Conservation (phyloP, 768 basidiomycete genomes). For the Pulveroboletus frians region DNA sequence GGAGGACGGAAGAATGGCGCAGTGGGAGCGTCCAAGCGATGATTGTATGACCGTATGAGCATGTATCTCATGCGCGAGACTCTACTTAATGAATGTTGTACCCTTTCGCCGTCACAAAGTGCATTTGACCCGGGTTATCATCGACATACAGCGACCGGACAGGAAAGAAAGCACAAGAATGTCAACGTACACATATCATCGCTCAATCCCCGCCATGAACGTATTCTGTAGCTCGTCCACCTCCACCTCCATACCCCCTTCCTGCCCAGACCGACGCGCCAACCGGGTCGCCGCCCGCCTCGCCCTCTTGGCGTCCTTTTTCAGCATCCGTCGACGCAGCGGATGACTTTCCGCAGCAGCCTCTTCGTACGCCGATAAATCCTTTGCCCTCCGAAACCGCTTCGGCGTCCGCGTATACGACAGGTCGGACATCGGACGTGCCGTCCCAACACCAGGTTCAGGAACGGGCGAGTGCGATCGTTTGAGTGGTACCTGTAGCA, state of each 20-base stretch:
- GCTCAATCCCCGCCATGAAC: constrained; percentile 21
- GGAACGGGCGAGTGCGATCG: constrained; percentile 15
- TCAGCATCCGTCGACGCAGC: constrained; percentile 52
- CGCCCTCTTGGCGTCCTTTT: constrained; percentile 59
- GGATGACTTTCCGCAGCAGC: constrained; percentile 42
- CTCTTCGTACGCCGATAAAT: constrained; percentile 49
- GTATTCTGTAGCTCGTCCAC: constrained; percentile 18
- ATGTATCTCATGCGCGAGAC: too few relatives aligned
- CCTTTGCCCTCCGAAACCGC: constrained; percentile 54
- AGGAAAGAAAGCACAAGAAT: too few relatives aligned
- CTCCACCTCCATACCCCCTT: constrained; percentile 30
- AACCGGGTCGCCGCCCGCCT: constrained; percentile 44
- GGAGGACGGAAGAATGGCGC: too few relatives aligned
- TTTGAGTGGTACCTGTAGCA: constrained; percentile 29
- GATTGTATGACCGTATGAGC: too few relatives aligned
- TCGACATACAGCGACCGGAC: too few relatives aligned
- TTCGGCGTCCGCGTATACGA: constrained; percentile 40
- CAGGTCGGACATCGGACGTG: background rate
- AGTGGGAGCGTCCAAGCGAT: too few relatives aligned
- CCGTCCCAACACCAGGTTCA: background rate
- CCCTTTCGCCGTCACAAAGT: background rate
- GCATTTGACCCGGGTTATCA: background rate
- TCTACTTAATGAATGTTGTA: too few relatives aligned
- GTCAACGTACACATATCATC: constrained; percentile 1
- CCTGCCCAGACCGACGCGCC: constrained; percentile 1